Evolutionary conservation across 495 filamentous ascomycete genomes (phyloP).

Genomic region (Clavariopsis aquatica): DNA sequence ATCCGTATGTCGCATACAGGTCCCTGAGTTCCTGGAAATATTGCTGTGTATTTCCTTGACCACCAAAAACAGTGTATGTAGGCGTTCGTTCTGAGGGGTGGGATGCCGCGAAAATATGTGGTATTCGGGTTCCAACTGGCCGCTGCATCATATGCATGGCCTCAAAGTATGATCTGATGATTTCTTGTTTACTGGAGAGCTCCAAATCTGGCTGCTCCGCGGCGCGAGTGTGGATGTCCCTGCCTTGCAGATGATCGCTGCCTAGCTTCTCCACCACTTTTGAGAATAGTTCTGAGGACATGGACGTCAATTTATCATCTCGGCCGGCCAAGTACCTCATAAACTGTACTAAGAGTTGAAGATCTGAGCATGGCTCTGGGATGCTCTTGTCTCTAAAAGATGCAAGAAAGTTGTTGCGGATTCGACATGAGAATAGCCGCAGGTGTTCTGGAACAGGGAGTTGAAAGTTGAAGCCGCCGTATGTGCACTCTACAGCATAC

Average conservation of each 20-base stretch:
- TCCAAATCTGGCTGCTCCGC: constrained; percentile 11
- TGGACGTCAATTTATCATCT: constrained; percentile 1
- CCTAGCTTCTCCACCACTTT: constrained; percentile 13
- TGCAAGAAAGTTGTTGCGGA: constrained; percentile 15
- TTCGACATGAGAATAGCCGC: constrained; percentile 11
- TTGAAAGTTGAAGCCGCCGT: constrained; percentile 10
- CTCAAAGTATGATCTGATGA: constrained; percentile 25
- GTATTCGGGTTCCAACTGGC: constrained; percentile 8
- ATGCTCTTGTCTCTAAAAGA: constrained; percentile 3
- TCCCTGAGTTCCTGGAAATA: constrained; percentile 27
- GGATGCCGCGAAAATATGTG: constrained; percentile 17
- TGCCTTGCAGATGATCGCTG: constrained; percentile 11
- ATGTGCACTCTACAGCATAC: constrained; percentile 12
- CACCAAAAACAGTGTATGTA: constrained; percentile 28
- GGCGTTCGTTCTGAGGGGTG: constrained; percentile 18
- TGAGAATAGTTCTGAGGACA: constrained; percentile 18
- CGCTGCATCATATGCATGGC: constrained; percentile 20
- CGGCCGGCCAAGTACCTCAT: constrained; percentile 18
- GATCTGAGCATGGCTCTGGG: constrained; percentile 13
- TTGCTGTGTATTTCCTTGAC: constrained; percentile 29
- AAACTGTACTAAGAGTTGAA: constrained; percentile 19
- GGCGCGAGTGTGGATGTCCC: constrained; percentile 19
- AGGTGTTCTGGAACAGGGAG: constrained; percentile 15
- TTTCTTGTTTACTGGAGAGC: constrained; percentile 12
- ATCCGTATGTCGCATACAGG: constrained; percentile 22